These are phyloP conservation scores for Pseudonectria foliicola DNA, from an alignment of 2,329 filamentous ascomycete species.

Conservation along the genomic window DNA sequence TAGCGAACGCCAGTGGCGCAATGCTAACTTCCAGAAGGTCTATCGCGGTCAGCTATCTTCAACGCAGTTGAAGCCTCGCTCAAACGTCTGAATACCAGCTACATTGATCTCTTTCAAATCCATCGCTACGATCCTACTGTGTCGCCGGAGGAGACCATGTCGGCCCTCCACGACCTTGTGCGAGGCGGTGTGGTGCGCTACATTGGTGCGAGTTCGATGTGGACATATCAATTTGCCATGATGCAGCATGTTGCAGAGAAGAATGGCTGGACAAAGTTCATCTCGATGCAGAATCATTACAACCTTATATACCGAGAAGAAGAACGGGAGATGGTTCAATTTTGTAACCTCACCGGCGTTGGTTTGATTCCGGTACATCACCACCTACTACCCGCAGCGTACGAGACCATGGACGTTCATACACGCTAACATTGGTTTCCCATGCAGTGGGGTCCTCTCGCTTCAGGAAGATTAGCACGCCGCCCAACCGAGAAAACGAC, in stretches of 20 bases:
- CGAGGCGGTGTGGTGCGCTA: slow-evolving; percentile 47
- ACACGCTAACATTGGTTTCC: background rate
- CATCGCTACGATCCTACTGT: slow-evolving; percentile 43
- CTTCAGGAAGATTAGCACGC: slow-evolving; percentile 12
- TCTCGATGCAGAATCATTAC: slow-evolving; percentile 52
- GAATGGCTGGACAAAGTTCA: slow-evolving; percentile 49
- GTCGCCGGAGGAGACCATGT: slow-evolving; percentile 11
- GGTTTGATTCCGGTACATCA: slow-evolving; percentile 7
- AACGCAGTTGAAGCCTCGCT: slow-evolving; percentile 55
- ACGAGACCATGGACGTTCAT: background rate
- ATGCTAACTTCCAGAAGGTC: slow-evolving; percentile 11
- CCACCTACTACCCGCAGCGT: no score
- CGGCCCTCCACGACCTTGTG: slow-evolving; percentile 10
- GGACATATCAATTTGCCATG: slow-evolving; percentile 35
- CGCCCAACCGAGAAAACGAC: background rate
- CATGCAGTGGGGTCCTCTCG: slow-evolving; percentile 12
- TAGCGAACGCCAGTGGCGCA: no score
- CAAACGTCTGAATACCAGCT: slow-evolving; percentile 42
- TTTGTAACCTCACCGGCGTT: slow-evolving; percentile 10
- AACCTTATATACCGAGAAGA: slow-evolving; percentile 53
- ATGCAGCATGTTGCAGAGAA: slow-evolving; percentile 46
- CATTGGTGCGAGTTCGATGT: slow-evolving; percentile 41
- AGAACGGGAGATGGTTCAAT: slow-evolving; percentile 38
- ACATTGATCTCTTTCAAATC: slow-evolving; percentile 49
- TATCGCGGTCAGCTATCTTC: slow-evolving; percentile 57